Percentiles rank a stretch among this genome's conserved stretches.
Evolutionary conservation across 169 alveolate species (phyloP).

Genomic region (Plasmodium fragile): DNA sequence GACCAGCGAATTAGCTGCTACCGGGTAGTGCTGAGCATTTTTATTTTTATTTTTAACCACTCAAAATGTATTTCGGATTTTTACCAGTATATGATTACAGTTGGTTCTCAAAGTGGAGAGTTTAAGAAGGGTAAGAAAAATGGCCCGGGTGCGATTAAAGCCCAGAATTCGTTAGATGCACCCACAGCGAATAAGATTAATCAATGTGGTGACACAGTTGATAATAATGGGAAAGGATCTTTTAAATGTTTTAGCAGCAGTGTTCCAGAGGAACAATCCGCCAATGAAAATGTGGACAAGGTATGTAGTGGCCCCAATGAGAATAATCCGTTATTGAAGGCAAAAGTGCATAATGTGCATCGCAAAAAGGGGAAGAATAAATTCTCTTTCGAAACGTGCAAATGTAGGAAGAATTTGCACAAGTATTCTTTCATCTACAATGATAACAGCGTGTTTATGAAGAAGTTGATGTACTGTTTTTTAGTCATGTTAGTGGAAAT

Average conservation of each 20-base stretch:
- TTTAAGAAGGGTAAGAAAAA: neutral
- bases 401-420: slow-evolving; percentile 41
- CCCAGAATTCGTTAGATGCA: neutral
- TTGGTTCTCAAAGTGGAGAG: slow-evolving; percentile 26
- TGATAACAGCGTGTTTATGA: neutral
- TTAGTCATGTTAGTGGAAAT: slow-evolving; percentile 60
- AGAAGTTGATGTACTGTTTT: slow-evolving; percentile 65
- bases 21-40: slow-evolving; percentile 32
- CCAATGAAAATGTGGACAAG: neutral
- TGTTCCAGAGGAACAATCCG: neutral
- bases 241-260: neutral
- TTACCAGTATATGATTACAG: slow-evolving; percentile 42
- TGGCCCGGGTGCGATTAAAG: neutral
- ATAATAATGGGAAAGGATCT: neutral
- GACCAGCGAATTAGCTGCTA: slow-evolving; percentile 55
- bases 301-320: neutral
- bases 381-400: slow-evolving; percentile 29
- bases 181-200: neutral
- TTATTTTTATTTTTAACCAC: slow-evolving; percentile 60
- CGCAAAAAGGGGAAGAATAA: neutral
- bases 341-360: neutral
- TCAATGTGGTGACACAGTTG: neutral
- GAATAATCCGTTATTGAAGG: neutral
- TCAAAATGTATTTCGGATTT: slow-evolving; percentile 68
- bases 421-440: slow-evolving; percentile 32